Base-by-base conservation (phyloP, 106 monocot genomes). In the Triglochin maritima region DNA sequence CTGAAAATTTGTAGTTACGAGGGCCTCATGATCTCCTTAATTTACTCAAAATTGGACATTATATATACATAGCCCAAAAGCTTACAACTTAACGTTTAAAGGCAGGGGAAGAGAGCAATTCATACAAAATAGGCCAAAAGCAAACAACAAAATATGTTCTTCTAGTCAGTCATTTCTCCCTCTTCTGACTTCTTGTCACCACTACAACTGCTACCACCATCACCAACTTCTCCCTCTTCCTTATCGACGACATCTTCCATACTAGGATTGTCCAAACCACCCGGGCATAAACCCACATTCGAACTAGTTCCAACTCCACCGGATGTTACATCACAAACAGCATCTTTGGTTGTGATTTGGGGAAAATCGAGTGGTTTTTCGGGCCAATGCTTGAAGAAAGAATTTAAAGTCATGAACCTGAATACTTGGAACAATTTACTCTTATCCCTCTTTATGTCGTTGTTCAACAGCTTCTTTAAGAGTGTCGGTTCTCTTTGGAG, bases 391-490 rank as follows among this genome's bases (percentile, higher is more conserved):
- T 84, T 76, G 49, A 96, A 91, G 76, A 96, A 96, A 63, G 81
- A 68, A 80, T 96, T 96, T 62, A 86, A 44, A 45, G 78, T 65
- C 83, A 91, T 80, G 74, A 96, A 96, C 61, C 81, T 74, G 62
- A 96, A 86, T 63, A 74, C 84, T 47, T 96, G 96, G 59, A 96
- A 71, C 59, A 96, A 64, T 46, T 69, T 73, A 69, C 75, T 75
- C 50, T 77, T 85, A 60, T 96, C 95, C 68, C 76, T 76, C 71
- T 75, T 85, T 60, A 96, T 82, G 44, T 96, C 96, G 7, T 70
- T 29, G 42, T 65, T 84, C 50, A 96, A 71, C 70, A 91, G 86
- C 80, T 96, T 96, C 78, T 84, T 78, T 52, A 96, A 47, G 50
- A 96, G 88, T 14, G 79, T 88, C 9, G 90, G 83, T 67, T 87